These are phyloP conservation scores for Candida caryicola DNA, from an alignment of 805 yeast species.

Conservation along the genomic window DNA sequence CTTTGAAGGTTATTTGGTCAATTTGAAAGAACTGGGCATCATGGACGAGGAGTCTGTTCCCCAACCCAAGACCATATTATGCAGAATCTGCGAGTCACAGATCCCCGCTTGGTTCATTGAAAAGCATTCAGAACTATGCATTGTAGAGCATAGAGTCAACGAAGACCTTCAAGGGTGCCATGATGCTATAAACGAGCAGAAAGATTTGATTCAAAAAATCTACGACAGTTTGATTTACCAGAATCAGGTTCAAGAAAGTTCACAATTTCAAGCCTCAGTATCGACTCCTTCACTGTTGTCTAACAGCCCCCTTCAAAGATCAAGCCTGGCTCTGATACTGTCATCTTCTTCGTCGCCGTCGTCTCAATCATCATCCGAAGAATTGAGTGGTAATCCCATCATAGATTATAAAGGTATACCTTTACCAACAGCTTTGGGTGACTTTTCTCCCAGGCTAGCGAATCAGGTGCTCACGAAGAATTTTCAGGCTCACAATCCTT, in stretches of 20 bases:
- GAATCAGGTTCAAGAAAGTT: conserved; percentile 13
- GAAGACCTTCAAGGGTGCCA: conserved; percentile 73
- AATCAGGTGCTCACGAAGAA: conserved; percentile 17
- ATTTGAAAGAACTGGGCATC: conserved; percentile 61
- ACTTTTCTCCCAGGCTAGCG: conserved; percentile 18
- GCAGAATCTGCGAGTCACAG: conserved; percentile 87
- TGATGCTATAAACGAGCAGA: conserved; percentile 73
- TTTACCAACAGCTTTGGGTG: conserved; percentile 31
- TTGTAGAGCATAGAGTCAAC: conserved; percentile 78
- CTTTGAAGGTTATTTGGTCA: conserved; percentile 68
- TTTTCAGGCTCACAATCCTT: conserved; percentile 31
- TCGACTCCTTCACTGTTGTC: conserved; percentile 5
- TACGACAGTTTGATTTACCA: conserved; percentile 36
- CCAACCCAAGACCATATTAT: conserved; percentile 75
- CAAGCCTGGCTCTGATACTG: not conserved
- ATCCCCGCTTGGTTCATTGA: conserved; percentile 98
- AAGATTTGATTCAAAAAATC: conserved; percentile 45
- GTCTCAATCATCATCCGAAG: conserved; percentile 13
- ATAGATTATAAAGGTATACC: conserved; percentile 59
- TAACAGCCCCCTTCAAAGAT: not conserved
- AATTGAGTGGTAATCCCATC: conserved; percentile 11
- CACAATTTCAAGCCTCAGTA: conserved; percentile 8
- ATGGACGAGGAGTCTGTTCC: conserved; percentile 67
- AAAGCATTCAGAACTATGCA: conserved; percentile 82
- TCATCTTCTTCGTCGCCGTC: conserved; percentile 7